These are phyloP conservation scores for Cercospora sp. DNA, from an alignment of 2,329 filamentous ascomycete species.

Conservation along the genomic window DNA sequence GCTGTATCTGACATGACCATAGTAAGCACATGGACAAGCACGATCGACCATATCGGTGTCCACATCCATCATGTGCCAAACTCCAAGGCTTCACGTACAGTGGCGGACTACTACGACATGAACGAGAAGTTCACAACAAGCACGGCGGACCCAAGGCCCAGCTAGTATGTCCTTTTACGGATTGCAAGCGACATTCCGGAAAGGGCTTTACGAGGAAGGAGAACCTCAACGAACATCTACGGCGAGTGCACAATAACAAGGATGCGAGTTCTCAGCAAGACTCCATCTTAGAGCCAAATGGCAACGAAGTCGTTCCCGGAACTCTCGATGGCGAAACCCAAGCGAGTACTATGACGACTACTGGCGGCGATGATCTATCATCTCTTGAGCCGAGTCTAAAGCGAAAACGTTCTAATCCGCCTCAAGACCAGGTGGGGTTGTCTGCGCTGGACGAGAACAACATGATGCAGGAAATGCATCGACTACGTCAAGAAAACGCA, in stretches of 20 bases:
- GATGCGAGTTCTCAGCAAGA: conserved; percentile 24
- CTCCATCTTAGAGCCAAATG: conserved; percentile 18
- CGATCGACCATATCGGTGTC: conserved; percentile 87
- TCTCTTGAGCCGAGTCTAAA: conserved; percentile 9
- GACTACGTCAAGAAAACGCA: conserved; percentile 44
- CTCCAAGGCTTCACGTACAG: conserved; percentile 94
- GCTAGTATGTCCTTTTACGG: conserved; percentile 78
- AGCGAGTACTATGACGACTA: conserved; percentile 9
- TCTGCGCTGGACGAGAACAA: conserved; percentile 32
- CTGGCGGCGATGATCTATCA: background rate
- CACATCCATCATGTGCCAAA: conserved; percentile 80
- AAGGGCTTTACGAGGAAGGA: conserved; percentile 91
- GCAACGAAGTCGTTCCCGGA: conserved; percentile 21
- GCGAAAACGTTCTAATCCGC: conserved; percentile 19
- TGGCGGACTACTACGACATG: conserved; percentile 82
- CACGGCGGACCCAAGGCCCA: conserved; percentile 85
- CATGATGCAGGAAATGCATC: conserved; percentile 44
- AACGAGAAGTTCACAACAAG: conserved; percentile 90
- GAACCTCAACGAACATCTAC: conserved; percentile 89
- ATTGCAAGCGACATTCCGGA: conserved; percentile 85
- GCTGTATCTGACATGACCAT: conserved; percentile 28
- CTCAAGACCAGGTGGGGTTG: background rate
- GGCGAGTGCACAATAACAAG: conserved; percentile 67
- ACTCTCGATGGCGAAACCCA: conserved; percentile 26
- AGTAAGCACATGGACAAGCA: conserved; percentile 99